phyloP scores from a whole-genome alignment of 1,139 yeast species.

The Eremothecium coryli region DNA sequence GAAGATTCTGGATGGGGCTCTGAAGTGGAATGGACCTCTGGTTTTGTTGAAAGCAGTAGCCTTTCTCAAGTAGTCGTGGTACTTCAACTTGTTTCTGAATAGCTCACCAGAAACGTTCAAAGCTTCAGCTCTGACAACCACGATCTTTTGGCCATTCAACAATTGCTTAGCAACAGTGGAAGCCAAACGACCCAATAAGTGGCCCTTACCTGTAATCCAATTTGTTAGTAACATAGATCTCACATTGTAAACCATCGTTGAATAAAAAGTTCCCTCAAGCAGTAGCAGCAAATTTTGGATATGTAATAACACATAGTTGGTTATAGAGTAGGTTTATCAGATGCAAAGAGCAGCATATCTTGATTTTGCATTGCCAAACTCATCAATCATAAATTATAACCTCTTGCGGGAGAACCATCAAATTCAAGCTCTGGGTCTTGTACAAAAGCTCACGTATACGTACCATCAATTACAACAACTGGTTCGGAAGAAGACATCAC shows the following conservation, averaged over 20 bases:
- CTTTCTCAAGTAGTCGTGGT: constrained; percentile 99
- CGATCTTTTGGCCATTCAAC: constrained; percentile 96
- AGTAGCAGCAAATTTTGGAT: no score
- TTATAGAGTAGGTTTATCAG: no score
- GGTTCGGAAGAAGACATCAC: constrained; percentile 88
- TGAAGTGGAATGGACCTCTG: constrained; percentile 99
- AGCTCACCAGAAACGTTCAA: constrained; percentile 99
- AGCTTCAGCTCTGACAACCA: constrained; percentile 95
- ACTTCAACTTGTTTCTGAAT: constrained; percentile 98
- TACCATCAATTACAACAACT: constrained; percentile 94
- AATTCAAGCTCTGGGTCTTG: no score
- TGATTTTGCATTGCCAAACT: no score
- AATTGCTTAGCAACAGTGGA: constrained; percentile 97
- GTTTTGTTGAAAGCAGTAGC: constrained; percentile 97
- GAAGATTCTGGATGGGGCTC: constrained; percentile 99
- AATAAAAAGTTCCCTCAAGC: background rate
- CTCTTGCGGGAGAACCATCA: no score
- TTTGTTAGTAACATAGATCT: constrained; percentile 13
- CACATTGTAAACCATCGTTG: background rate
- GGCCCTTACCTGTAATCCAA: constrained; percentile 69
- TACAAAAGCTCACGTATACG: no score
- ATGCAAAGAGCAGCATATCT: no score
- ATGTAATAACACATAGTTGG: no score
- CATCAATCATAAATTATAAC: no score
- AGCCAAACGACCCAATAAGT: constrained; percentile 99